phyloP scores from a whole-genome alignment of 1,139 yeast species.

The Nakaseomyces kungkrabaensis region DNA sequence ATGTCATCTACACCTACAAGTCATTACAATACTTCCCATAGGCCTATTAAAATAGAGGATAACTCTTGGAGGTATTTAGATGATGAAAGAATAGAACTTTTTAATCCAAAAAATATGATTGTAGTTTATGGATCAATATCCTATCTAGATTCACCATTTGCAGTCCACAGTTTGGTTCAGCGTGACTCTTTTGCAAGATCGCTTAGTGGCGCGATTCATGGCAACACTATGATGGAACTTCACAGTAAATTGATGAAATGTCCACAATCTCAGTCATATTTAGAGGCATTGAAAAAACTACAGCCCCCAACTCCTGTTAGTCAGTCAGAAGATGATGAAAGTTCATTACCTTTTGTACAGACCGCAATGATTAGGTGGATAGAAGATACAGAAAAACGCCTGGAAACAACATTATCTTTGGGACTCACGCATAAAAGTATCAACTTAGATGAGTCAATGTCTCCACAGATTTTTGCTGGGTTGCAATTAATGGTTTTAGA shows the following conservation, averaged over 20 bases:
- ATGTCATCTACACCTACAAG: background rate
- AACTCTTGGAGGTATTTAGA: background rate
- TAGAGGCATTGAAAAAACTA: background rate
- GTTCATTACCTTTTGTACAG: conserved; percentile 13
- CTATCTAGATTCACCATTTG: conserved; percentile 13
- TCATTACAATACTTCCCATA: background rate
- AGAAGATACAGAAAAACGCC: conserved; percentile 8
- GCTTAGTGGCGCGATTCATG: conserved; percentile 14
- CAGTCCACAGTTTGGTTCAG: conserved; percentile 11
- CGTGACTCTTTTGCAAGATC: conserved; percentile 12
- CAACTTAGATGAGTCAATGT: conserved; percentile 13
- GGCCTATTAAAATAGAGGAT: background rate
- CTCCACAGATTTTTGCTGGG: conserved; percentile 9
- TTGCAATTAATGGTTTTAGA: conserved; percentile 10
- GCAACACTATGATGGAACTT: conserved; percentile 12
- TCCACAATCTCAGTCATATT: background rate
- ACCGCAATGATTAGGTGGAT: conserved; percentile 14
- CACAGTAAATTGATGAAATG: conserved; percentile 2
- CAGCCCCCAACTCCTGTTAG: background rate
- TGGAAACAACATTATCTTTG: conserved; percentile 7
- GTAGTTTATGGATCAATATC: conserved; percentile 13
- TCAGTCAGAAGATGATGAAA: conserved; percentile 3
- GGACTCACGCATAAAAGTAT: background rate
- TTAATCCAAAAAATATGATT: conserved; percentile 11
- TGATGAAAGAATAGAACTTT: conserved; percentile 7